Percentiles rank a stretch among this genome's conserved stretches.
Conservation (phyloP, 2,329 filamentous ascomycete genomes). For the Colletotrichum gigasporum region DNA sequence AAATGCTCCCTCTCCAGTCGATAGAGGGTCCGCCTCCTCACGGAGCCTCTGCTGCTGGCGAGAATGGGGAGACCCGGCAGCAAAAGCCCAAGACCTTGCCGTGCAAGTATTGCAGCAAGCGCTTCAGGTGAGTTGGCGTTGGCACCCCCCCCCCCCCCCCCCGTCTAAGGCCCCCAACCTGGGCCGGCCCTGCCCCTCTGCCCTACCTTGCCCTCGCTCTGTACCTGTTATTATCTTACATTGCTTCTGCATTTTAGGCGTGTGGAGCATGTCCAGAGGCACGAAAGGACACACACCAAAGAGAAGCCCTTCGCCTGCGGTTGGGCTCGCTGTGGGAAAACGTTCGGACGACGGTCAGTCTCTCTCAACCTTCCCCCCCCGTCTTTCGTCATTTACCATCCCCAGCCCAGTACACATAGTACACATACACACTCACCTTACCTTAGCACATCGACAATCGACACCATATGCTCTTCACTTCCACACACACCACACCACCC, state of each 20-base stretch:
- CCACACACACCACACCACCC: constrained; percentile 28
- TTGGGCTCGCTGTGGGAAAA: constrained; percentile 70
- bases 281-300: constrained; percentile 72
- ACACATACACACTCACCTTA: constrained; percentile 7
- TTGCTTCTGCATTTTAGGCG: constrained; percentile 56
- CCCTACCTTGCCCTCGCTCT: constrained; percentile 23
- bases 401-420: constrained; percentile 19
- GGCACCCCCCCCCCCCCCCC: too few relatives aligned
- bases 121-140: constrained; percentile 65
- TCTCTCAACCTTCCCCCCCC: constrained; percentile 29
- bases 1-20: constrained; percentile 64
- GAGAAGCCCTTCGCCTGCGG: constrained; percentile 71
- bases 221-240: constrained; percentile 50
- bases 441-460: constrained; percentile 23
- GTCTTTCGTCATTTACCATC: constrained; percentile 16
- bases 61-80: constrained; percentile 61
- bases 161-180: constrained; percentile 24
- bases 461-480: constrained; percentile 19
- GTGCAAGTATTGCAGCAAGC: constrained; percentile 71
- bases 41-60: constrained; percentile 44
- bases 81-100: constrained; percentile 70
- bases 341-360: constrained; percentile 69
- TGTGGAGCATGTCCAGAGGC: constrained; percentile 71
- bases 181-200: constrained; percentile 30
- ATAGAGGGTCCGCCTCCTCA: constrained; percentile 56